A percentile compares a stretch with the other conserved stretches of the same genome.
Conservation (phyloP, 176 grass and related monocot species). For the Oryza glaberrima region DNA sequence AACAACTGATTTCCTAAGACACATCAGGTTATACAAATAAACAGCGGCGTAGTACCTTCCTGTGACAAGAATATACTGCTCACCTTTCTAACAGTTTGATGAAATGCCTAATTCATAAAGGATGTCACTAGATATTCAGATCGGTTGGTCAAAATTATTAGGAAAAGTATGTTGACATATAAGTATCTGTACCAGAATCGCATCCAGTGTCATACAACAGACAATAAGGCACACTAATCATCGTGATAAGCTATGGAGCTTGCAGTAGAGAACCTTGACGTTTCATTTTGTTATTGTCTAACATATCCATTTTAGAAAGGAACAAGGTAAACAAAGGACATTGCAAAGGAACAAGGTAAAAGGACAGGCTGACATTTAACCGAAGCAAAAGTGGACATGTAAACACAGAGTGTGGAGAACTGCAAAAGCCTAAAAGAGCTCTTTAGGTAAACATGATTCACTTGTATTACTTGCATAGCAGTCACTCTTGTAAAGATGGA, state of each 20-base stretch:
- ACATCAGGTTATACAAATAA: neutral
- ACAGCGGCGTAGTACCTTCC: neutral
- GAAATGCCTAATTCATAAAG: neutral
- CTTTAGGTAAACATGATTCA: neutral
- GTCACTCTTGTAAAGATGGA: neutral
- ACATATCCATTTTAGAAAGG: no score
- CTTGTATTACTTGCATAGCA: neutral
- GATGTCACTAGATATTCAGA: neutral
- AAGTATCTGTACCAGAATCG: neutral
- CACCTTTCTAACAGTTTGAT: neutral
- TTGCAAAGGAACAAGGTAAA: no score
- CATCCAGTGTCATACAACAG: neutral
- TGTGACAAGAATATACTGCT: constrained; percentile 4
- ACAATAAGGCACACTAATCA: neutral
- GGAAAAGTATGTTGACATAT: neutral
- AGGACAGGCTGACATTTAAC: no score
- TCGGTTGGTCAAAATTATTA: neutral
- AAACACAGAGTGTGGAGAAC: no score
- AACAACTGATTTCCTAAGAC: neutral
- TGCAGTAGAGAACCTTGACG: neutral
- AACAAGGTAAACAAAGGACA: no score
- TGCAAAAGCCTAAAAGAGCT: no score
- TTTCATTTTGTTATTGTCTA: neutral
- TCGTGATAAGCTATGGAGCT: neutral
- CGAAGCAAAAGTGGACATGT: no score